Percentiles rank a stretch among this genome's conserved stretches.
These are phyloP conservation scores for Tephrocybe sp. DNA, from an alignment of 768 basidiomycete genomes.

Conservation along the genomic window DNA sequence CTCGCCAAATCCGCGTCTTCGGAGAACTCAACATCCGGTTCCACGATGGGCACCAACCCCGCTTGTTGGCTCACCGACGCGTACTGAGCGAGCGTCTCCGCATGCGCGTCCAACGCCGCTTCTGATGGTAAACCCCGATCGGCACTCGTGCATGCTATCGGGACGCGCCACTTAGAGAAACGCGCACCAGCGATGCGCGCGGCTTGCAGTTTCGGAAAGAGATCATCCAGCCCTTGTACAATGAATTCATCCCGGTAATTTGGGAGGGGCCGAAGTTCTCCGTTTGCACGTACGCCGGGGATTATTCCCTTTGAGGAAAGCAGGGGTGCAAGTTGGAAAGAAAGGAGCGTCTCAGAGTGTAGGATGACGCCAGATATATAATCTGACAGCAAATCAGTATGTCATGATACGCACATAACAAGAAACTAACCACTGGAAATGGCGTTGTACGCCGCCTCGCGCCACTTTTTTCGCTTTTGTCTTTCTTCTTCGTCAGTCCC, in stretches of 20 bases:
- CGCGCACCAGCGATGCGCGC: slow-evolving; percentile 43
- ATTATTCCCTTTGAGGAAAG: slow-evolving; percentile 45
- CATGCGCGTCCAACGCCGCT: slow-evolving; percentile 41
- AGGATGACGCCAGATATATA: slow-evolving; percentile 50
- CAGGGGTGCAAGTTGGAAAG: slow-evolving; percentile 46
- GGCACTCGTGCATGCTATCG: slow-evolving; percentile 40
- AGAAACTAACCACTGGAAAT: slow-evolving; percentile 38
- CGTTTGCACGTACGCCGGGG: slow-evolving; percentile 49
- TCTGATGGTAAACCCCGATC: slow-evolving; percentile 36
- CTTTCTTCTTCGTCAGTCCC: slow-evolving; percentile 33
- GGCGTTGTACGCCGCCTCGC: slow-evolving; percentile 40
- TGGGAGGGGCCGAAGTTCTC: slow-evolving; percentile 44
- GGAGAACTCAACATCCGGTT: slow-evolving; percentile 50
- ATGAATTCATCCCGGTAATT: slow-evolving; percentile 42
- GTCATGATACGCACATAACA: background rate
- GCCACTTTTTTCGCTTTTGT: slow-evolving; percentile 41
- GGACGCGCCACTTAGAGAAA: slow-evolving; percentile 52
- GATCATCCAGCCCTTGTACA: slow-evolving; percentile 48
- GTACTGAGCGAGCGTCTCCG: slow-evolving; percentile 45
- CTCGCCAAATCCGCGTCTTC: slow-evolving; percentile 44
- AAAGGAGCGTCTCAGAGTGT: slow-evolving; percentile 45
- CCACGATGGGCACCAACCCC: slow-evolving; percentile 50
- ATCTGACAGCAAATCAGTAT: slow-evolving; percentile 2
- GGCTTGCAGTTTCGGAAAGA: slow-evolving; percentile 39
- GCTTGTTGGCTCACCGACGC: slow-evolving; percentile 51